Evolutionary conservation across 2,329 filamentous ascomycete genomes (phyloP).

Genomic region (Plectosphaerella plurivora): DNA sequence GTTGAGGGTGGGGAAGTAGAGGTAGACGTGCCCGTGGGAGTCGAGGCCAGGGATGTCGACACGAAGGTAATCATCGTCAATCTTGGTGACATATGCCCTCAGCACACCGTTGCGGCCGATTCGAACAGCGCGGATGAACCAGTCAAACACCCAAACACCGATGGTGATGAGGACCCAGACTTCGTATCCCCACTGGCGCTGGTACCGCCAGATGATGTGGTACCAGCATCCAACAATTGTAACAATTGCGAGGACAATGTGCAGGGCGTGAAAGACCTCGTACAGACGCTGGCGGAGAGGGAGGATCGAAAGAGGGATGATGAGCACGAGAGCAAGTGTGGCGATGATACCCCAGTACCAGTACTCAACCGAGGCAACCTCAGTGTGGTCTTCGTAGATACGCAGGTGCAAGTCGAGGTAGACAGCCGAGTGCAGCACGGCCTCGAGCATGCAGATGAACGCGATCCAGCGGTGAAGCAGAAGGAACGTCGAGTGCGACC

Average conservation of each 20-base stretch:
- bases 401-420: conserved; percentile 27
- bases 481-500: conserved; percentile 43
- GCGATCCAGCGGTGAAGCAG: conserved; percentile 46
- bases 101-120: conserved; percentile 17
- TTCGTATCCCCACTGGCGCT: conserved; percentile 34
- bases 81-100: conserved; percentile 18
- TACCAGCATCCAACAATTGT: conserved; percentile 36
- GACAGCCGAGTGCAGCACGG: conserved; percentile 39
- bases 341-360: conserved; percentile 40
- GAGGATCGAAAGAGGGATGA: conserved; percentile 27
- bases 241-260: conserved; percentile 35
- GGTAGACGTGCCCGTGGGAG: conserved; percentile 8
- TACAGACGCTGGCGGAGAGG: conserved; percentile 28
- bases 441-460: conserved; percentile 37
- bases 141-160: conserved; percentile 22
- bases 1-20: conserved; percentile 8
- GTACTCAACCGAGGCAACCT: conserved; percentile 17
- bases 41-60: conserved; percentile 7
- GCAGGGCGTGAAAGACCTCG: conserved; percentile 38
- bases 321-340: conserved; percentile 24
- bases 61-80: conserved; percentile 21
- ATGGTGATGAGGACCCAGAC: conserved; percentile 22
- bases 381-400: background rate
- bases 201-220: conserved; percentile 31
- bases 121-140: conserved; percentile 16